Base-by-base conservation (phyloP, 2,329 filamentous ascomycete species). In the Ophiostoma sp. region DNA sequence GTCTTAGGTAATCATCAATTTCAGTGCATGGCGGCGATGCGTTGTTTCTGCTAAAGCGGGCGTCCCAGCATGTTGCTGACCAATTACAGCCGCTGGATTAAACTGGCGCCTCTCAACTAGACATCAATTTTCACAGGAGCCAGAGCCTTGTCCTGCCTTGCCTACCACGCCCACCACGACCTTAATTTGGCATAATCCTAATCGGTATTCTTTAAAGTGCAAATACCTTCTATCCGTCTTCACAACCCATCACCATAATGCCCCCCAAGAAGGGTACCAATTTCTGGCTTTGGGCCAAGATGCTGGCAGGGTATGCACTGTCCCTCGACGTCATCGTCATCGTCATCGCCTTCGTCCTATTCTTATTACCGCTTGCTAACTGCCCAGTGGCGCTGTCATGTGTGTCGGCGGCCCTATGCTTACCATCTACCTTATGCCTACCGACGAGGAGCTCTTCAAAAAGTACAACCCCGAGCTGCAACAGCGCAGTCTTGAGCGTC, bases 381-480 rank as follows among this genome's bases (percentile, higher is more conserved):
- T 8, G 27, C 41, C 71, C 74, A 97, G 93, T 69, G 91, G 91
- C 73, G 83, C 82, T 58, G 78, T 83, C 64, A 82, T 95, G 74
- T 89, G 87, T 75, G 83, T 97, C 70, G 95, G 95, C 66, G 95
- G 95, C 3, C 95, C 95, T 38, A 89, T 90, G 16, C 81, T 98
- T 67, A 90, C 94, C 60, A 86, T 89, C 79, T 96, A 88, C 77
- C 81, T 96, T 64, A 85, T 85, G 63, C 95, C 95, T 2, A 89
- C 90, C 12, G 93, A 97, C 74, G 95, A 97, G 78, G 93, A 98
- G 80, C 84, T 99, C 58, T 93, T 96, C 82, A 83, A 92, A 81
- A 87, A 85, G 78, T 98, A 98, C 81, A 98, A 94, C 78, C 94
- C 94, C 0, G 95, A 98, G 45, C 85, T 99, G n/a, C 91, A 95